These are phyloP conservation scores for Helotiales sp. DNA, from an alignment of 2,329 filamentous ascomycete genomes.

Conservation along the genomic window DNA sequence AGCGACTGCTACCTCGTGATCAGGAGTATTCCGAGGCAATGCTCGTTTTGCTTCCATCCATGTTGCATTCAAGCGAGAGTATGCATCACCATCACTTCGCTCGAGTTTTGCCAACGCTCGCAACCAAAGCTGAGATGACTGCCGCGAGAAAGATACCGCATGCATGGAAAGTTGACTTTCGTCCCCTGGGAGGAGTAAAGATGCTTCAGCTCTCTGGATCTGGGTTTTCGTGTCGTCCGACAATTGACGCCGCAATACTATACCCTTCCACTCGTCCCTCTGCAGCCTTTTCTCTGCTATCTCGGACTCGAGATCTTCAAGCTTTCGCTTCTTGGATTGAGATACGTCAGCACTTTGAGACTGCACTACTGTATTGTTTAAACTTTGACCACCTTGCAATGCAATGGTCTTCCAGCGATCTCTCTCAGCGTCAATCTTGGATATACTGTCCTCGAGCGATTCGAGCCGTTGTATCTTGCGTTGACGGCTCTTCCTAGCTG, in stretches of 20 bases:
- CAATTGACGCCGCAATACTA: too few relatives aligned
- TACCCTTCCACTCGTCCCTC: too few relatives aligned
- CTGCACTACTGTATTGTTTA: too few relatives aligned
- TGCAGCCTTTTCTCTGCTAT: too few relatives aligned
- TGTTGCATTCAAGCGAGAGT: background rate
- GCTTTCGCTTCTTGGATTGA: too few relatives aligned
- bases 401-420: constrained; percentile 60
- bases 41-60: background rate
- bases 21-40: background rate
- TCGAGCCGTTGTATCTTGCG: constrained; percentile 79
- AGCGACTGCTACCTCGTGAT: background rate
- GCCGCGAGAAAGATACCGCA: background rate
- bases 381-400: constrained; percentile 22
- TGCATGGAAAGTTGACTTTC: too few relatives aligned
- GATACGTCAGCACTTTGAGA: too few relatives aligned
- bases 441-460: constrained; percentile 72
- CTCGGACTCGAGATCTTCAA: too few relatives aligned
- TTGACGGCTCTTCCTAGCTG: constrained; percentile 88
- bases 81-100: background rate
- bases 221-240: too few relatives aligned
- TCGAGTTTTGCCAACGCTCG: background rate
- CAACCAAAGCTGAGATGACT: background rate
- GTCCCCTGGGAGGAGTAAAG: too few relatives aligned
- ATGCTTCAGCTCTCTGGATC: too few relatives aligned
- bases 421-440: constrained; percentile 65